Percentiles rank a stretch among this genome's conserved stretches.
phyloP scores from a whole-genome alignment of 2,329 filamentous ascomycete species.

The Diaporthe destruens region DNA sequence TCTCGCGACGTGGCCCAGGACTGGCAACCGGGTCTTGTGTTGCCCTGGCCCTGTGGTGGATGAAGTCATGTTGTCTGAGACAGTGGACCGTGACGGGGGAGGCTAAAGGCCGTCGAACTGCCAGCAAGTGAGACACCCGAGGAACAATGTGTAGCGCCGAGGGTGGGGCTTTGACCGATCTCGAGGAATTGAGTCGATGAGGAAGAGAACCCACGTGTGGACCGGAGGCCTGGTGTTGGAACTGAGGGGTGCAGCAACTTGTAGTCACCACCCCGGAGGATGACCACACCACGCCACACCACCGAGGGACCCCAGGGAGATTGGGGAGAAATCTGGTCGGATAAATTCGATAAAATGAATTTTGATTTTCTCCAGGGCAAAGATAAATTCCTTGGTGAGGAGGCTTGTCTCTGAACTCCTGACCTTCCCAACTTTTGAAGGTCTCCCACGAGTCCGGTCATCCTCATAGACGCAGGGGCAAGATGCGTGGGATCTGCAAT shows the following conservation, averaged over 20 bases:
- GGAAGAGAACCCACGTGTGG: slow-evolving; percentile 18
- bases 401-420: not conserved
- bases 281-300: slow-evolving; percentile 2
- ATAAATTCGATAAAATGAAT: slow-evolving; percentile 34
- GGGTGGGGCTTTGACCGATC: slow-evolving; percentile 3
- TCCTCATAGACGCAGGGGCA: slow-evolving; percentile 11
- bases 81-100: slow-evolving; percentile 18
- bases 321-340: not conserved
- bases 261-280: slow-evolving; percentile 8
- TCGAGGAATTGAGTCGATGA: slow-evolving; percentile 15
- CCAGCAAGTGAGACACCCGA: slow-evolving; percentile 30
- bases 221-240: not conserved
- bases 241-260: slow-evolving; percentile 7
- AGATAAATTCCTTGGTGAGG: not conserved
- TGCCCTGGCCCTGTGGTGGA: slow-evolving; percentile 24
- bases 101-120: slow-evolving; percentile 24
- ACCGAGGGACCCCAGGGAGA: not conserved
- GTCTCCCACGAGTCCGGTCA: slow-evolving; percentile 21
- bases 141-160: slow-evolving; percentile 13
- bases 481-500: slow-evolving; percentile 29
- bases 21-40: slow-evolving; percentile 13
- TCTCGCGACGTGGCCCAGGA: not conserved
- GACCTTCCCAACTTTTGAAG: not conserved
- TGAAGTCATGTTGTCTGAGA: slow-evolving; percentile 35
- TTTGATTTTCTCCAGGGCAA: not conserved